Conservation (phyloP, 192 early-diverging fungal species). For the Coemansia sp. region DNA sequence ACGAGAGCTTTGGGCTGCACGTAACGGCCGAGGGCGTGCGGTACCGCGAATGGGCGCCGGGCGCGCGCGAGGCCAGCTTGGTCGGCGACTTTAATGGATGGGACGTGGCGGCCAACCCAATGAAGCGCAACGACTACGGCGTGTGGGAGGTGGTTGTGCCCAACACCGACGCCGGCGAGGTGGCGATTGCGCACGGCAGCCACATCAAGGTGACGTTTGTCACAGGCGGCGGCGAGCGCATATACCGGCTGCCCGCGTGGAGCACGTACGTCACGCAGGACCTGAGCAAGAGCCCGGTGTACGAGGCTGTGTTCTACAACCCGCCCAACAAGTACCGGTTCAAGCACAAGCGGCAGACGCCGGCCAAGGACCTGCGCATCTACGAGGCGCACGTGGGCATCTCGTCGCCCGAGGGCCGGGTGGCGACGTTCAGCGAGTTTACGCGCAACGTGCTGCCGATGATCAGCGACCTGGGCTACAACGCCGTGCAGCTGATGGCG, state of each 20-base stretch:
- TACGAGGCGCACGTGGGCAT: constrained; percentile 98
- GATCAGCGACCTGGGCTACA: constrained; percentile 81
- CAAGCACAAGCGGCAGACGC: constrained; percentile 73
- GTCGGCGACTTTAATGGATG: constrained; percentile 96
- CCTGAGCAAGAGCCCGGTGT: constrained; percentile 72
- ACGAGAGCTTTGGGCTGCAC: constrained; percentile 81
- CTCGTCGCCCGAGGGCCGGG: constrained; percentile 76
- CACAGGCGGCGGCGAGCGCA: constrained; percentile 68
- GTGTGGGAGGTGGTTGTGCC: constrained; percentile 76
- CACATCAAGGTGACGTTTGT: constrained; percentile 89
- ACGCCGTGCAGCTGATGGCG: constrained; percentile 85
- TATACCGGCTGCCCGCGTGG: constrained; percentile 90
- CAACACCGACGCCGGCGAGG: constrained; percentile 59
- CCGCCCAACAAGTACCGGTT: constrained; percentile 74
- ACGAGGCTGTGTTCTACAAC: constrained; percentile 95
- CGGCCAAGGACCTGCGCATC: constrained; percentile 69
- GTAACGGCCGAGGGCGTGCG: constrained; percentile 64
- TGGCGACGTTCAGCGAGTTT: constrained; percentile 91
- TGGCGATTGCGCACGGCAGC: constrained; percentile 78
- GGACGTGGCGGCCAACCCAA: constrained; percentile 70
- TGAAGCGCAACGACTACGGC: constrained; percentile 81
- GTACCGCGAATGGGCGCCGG: constrained; percentile 97
- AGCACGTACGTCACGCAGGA: constrained; percentile 85
- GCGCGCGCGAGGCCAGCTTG: constrained; percentile 71
- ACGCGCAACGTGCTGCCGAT: constrained; percentile 80